These are phyloP conservation scores for Metschnikowia borealis DNA, from an alignment of 805 yeast species.

Conservation along the genomic window DNA sequence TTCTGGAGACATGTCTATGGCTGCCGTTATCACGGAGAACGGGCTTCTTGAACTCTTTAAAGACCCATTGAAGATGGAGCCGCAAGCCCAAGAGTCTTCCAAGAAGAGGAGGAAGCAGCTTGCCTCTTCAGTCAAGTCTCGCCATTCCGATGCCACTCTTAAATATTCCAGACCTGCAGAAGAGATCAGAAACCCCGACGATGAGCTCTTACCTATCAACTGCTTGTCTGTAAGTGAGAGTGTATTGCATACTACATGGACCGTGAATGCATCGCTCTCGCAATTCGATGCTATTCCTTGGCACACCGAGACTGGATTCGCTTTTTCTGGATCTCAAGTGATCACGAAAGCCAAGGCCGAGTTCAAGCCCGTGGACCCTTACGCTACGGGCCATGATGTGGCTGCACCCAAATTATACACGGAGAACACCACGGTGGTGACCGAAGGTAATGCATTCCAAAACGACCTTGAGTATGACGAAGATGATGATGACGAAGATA, in stretches of 20 bases:
- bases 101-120: constrained; percentile 45
- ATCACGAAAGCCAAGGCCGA: constrained; percentile 39
- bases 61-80: constrained; percentile 44
- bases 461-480: constrained; percentile 49
- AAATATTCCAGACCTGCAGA: constrained; percentile 45
- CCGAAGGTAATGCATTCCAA: constrained; percentile 58
- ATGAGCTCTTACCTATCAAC: constrained; percentile 26
- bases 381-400: constrained; percentile 47
- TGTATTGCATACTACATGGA: constrained; percentile 43
- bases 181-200: constrained; percentile 30
- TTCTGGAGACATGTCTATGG: constrained; percentile 26
- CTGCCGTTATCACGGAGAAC: constrained; percentile 65
- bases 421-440: constrained; percentile 57
- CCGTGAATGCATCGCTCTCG: constrained; percentile 57
- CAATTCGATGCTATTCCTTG: constrained; percentile 54
- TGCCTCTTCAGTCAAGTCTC: constrained; percentile 42
- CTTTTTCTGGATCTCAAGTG: constrained; percentile 21
- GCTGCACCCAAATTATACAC: constrained; percentile 53
- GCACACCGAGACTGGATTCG: constrained; percentile 31
- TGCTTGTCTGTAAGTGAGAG: constrained; percentile 20
- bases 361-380: constrained; percentile 37
- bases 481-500: constrained; percentile 40
- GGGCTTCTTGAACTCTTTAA: constrained; percentile 72
- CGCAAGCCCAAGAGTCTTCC: constrained; percentile 13
- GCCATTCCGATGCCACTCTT: constrained; percentile 45